These are phyloP conservation scores for Ajuga reptans DNA, from an alignment of 305 asterid species.

Conservation along the genomic window DNA sequence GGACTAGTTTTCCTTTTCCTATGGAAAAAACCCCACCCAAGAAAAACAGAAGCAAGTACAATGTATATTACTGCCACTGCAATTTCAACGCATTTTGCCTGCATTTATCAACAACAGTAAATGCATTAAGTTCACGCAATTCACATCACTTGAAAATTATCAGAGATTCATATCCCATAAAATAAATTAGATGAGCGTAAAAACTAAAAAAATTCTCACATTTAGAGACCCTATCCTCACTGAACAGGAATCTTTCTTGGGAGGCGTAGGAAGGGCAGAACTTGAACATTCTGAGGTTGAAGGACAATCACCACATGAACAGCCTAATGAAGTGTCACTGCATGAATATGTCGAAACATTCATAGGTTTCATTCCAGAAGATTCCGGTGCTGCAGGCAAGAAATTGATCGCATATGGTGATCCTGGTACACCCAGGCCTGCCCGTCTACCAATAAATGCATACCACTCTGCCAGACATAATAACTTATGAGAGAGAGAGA, in stretches of 20 bases:
- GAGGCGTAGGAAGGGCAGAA: constrained; percentile 62
- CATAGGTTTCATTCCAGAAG: constrained; percentile 85
- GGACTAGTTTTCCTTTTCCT: constrained; percentile 53
- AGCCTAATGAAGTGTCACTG: constrained; percentile 86
- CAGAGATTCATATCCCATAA: not conserved
- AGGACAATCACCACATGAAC: constrained; percentile 99
- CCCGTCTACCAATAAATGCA: constrained; percentile 71
- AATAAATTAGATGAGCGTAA: not conserved
- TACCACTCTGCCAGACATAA: constrained; percentile 75
- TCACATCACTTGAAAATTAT: not conserved
- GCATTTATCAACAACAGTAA: constrained; percentile 31
- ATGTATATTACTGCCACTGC: constrained; percentile 64
- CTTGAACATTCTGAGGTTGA: constrained; percentile 61
- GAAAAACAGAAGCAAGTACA: constrained; percentile 61
- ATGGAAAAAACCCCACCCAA: constrained; percentile 86
- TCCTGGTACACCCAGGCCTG: constrained; percentile 70
- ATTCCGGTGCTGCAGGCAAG: constrained; percentile 54
- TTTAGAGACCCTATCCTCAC: constrained; percentile 75
- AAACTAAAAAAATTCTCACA: constrained; percentile 38
- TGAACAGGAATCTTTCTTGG: constrained; percentile 63
- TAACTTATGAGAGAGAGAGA: constrained; percentile 16
- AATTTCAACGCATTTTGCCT: constrained; percentile 95
- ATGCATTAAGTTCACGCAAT: constrained; percentile 3
- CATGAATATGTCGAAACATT: constrained; percentile 79
- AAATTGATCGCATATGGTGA: constrained; percentile 88